Conservation (phyloP, 179 eudicot genomes). For the Nepenthes alata region DNA sequence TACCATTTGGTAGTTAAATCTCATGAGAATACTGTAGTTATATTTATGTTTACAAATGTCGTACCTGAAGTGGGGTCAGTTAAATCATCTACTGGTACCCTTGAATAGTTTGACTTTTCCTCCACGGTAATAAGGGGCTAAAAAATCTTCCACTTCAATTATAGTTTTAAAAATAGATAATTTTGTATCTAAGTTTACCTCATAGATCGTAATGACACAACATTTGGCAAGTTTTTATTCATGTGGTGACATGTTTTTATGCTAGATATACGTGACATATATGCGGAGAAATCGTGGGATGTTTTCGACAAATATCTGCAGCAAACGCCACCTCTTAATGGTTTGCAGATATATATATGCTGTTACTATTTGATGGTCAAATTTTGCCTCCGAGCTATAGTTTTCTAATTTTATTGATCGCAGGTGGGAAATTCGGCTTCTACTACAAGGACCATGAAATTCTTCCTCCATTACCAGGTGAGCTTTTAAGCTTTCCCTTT, state of each 20-base stretch:
- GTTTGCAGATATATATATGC: slow-evolving; percentile 16
- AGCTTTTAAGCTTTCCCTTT: slow-evolving; percentile 4
- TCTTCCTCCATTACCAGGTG: slow-evolving; percentile 82
- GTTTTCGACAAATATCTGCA: slow-evolving; percentile 49
- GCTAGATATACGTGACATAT: slow-evolving; percentile 60
- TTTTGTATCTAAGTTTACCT: too few relatives aligned
- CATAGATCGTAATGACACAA: too few relatives aligned
- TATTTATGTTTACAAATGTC: background rate
- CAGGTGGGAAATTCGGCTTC: slow-evolving; percentile 80
- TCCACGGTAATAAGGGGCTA: too few relatives aligned
- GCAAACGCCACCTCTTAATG: slow-evolving; percentile 76
- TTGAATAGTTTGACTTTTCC: too few relatives aligned
- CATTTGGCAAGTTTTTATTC: background rate
- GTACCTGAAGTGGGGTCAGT: too few relatives aligned
- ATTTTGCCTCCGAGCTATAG: slow-evolving; percentile 2
- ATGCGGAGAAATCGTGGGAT: slow-evolving; percentile 73
- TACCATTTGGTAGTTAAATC: too few relatives aligned
- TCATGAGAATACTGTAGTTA: too few relatives aligned
- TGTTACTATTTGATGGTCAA: slow-evolving; percentile 3
- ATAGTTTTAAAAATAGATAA: too few relatives aligned
- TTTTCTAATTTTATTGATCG: background rate
- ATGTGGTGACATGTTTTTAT: slow-evolving; percentile 4
- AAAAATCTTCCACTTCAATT: too few relatives aligned
- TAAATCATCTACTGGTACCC: too few relatives aligned
- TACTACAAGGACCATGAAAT: slow-evolving; percentile 86